These are phyloP conservation scores for Fusarium anguioides DNA, from an alignment of 2,329 filamentous ascomycete species.

Conservation along the genomic window DNA sequence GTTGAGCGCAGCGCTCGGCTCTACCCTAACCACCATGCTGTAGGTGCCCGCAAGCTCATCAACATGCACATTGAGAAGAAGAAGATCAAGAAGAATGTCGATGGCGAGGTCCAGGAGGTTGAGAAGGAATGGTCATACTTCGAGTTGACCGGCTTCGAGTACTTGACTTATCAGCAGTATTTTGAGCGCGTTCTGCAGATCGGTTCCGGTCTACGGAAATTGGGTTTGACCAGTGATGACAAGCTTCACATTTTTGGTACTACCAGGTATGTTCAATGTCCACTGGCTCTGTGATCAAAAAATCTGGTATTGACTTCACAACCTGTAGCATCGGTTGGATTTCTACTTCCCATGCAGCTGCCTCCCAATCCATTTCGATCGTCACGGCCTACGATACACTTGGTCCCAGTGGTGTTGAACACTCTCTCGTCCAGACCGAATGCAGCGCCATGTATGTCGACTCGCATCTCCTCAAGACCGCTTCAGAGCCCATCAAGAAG, in stretches of 20 bases:
- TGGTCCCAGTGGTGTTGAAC: slow-evolving; percentile 83
- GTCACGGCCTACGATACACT: slow-evolving; percentile 97
- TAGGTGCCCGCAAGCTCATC: slow-evolving; percentile 79
- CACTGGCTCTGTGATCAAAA: neutral
- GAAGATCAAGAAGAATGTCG: slow-evolving; percentile 88
- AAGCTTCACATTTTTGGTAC: slow-evolving; percentile 84
- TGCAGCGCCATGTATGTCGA: slow-evolving; percentile 89
- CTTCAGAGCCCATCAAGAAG: slow-evolving; percentile 66
- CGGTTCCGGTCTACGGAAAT: slow-evolving; percentile 77
- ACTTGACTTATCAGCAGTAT: slow-evolving; percentile 83
- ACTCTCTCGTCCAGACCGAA: slow-evolving; percentile 84
- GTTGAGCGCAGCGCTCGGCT: slow-evolving; percentile 74
- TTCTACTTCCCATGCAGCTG: slow-evolving; percentile 78
- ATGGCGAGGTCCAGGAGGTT: slow-evolving; percentile 81
- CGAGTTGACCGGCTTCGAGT: slow-evolving; percentile 82
- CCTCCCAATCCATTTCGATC: slow-evolving; percentile 88
- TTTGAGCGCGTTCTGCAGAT: slow-evolving; percentile 75
- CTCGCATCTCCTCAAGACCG: slow-evolving; percentile 76
- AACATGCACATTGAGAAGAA: slow-evolving; percentile 85
- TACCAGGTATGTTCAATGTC: slow-evolving; percentile 69
- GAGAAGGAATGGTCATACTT: slow-evolving; percentile 94
- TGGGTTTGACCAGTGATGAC: slow-evolving; percentile 75
- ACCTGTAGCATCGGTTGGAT: slow-evolving; percentile 79
- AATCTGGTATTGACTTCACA: slow-evolving; percentile 11
- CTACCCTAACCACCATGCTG: slow-evolving; percentile 71